Base-by-base conservation (phyloP, 169 alveolate species). In the Plasmodium coatneyi region DNA sequence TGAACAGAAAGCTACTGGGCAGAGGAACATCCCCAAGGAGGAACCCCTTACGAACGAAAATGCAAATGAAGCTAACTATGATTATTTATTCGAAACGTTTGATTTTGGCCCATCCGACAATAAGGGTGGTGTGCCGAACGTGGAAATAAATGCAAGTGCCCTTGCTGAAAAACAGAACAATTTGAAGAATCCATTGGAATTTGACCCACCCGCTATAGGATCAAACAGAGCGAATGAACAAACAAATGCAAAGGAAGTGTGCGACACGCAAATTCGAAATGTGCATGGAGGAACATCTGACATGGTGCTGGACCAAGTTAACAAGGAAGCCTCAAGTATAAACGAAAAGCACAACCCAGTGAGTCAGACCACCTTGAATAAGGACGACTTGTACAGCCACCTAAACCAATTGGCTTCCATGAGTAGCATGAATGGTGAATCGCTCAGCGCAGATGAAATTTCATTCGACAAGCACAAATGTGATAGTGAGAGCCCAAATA, bases 41-140 rank as follows among this genome's bases (percentile, higher is more conserved):
- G 71, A 41, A 54, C 16, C 71, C 9, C 39, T 19, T 28, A 81
- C 30, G n/a, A 71, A n/a, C 32, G 41, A 66, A 25, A 46, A 56
- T 49, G 41, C 36, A 28, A 71, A 74, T 52, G 72, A 84, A 41
- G 30, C 79, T 14, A 74, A 86, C 70, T 76, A 54, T 86, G 86
- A 86, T 39, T 22, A 86, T 49, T 34, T 86, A 74, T 86, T 86
- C 28, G 86, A 86, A 32, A 54, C 86, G 30, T 86, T 86, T 86
- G 93, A 78, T 52, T 86, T 86, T n/a, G 66, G 10, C 30, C 54
- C 25, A 3, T 4, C 25, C 32, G 25, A 52, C n/a, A 56, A 74
- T 49, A 86, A 43, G 10, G 3, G 22, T 71, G 25, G 12, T 71
- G 25, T 46, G 39, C 39, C 49, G 36, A 71, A 83, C 14, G 43